A percentile compares a stretch with the other conserved stretches of the same genome.
Evolutionary conservation across 306 rosid species (phyloP).

Genomic region (Prosopis cineraria): DNA sequence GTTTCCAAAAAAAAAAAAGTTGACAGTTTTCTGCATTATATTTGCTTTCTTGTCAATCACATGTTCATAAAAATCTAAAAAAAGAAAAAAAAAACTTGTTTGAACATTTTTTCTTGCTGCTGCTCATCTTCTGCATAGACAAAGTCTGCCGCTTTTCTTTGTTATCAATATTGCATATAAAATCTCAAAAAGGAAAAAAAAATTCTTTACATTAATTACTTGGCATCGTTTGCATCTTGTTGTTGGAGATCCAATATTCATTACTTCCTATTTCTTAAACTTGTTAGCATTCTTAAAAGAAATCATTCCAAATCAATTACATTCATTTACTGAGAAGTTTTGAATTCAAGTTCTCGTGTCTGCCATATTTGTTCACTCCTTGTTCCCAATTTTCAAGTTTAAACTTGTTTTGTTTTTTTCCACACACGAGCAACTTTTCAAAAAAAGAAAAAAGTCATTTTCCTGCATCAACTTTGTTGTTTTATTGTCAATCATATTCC

Average conservation of each 20-base stretch:
- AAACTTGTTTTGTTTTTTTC: neutral
- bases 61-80: neutral
- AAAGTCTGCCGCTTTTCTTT: neutral
- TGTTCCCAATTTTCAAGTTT: neutral
- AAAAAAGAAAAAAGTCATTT: neutral
- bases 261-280: neutral
- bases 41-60: neutral
- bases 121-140: no score
- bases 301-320: no score
- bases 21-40: neutral
- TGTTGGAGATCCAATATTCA: neutral
- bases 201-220: no score
- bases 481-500: neutral
- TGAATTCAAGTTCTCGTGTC: no score
- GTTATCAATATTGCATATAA: neutral
- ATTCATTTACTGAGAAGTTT: no score
- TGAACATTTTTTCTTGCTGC: no score
- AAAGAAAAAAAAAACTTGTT: no score
- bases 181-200: neutral
- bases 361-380: no score
- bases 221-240: no score
- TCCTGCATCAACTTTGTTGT: neutral
- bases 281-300: no score
- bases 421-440: neutral
- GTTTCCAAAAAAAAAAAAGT: no score